Percentiles rank a stretch among this genome's conserved stretches.
Conservation (phyloP, 2,329 filamentous ascomycete species). For the Neofusicoccum cordaticola region DNA sequence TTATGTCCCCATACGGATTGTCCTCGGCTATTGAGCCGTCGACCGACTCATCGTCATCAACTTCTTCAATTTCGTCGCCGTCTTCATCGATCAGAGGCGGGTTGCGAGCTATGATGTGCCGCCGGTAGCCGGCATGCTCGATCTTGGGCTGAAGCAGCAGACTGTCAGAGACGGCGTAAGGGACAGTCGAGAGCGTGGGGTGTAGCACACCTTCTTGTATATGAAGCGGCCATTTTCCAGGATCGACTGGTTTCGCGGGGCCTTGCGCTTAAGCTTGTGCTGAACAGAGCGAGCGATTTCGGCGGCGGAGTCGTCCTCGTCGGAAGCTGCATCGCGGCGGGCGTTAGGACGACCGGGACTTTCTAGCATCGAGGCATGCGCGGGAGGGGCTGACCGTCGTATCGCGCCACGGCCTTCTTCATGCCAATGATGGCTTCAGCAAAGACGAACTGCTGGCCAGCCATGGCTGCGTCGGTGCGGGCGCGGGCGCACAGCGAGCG, state of each 20-base stretch:
- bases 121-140: conserved; percentile 69
- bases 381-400: conserved; percentile 11
- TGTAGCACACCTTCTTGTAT: conserved; percentile 65
- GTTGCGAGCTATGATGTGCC: conserved; percentile 72
- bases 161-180: neutral
- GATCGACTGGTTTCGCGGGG: conserved; percentile 35
- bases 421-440: conserved; percentile 40
- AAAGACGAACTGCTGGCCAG: conserved; percentile 40
- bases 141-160: conserved; percentile 53
- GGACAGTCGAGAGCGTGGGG: neutral
- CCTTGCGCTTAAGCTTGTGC: conserved; percentile 74
- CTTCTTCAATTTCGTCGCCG: conserved; percentile 71
- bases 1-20: conserved; percentile 71
- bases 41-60: conserved; percentile 65
- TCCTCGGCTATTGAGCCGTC: conserved; percentile 52
- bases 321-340: conserved; percentile 55
- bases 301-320: conserved; percentile 66
- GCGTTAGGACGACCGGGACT: conserved; percentile 43
- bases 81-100: conserved; percentile 72
- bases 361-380: conserved; percentile 18
- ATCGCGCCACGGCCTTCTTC: conserved; percentile 28
- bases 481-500: neutral
- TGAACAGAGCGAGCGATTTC: conserved; percentile 63
- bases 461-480: conserved; percentile 27
- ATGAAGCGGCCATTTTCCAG: conserved; percentile 55